Evolutionary conservation across 441 rosid genomes (phyloP).

Genomic region (Biscutella laevigata): DNA sequence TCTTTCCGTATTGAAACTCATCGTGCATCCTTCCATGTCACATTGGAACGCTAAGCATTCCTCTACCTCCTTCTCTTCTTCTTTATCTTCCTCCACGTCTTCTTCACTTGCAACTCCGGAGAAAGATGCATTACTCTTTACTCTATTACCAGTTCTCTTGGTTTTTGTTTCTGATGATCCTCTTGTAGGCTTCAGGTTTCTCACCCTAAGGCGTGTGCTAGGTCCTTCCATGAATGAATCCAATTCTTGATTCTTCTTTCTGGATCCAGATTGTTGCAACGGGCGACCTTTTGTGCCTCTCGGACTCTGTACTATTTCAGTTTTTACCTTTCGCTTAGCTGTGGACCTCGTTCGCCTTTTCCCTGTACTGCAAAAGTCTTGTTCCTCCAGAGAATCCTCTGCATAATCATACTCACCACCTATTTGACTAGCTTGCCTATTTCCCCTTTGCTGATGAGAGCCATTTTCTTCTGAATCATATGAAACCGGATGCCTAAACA

Average conservation of each 20-base stretch:
- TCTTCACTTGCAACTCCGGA: constrained; percentile 34
- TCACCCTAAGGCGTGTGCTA: constrained; percentile 72
- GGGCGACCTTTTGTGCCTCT: constrained; percentile 22
- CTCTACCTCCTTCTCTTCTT: constrained; percentile 32
- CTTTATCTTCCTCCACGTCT: constrained; percentile 34
- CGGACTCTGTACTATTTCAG: constrained; percentile 23
- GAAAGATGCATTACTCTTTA: constrained; percentile 29
- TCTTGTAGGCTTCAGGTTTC: constrained; percentile 43
- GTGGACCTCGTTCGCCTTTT: constrained; percentile 34
- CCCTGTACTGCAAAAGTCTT: constrained; percentile 28
- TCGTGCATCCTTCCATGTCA: constrained; percentile 86
- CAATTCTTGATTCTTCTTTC: constrained; percentile 38
- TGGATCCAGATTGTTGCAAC: constrained; percentile 24
- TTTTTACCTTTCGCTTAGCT: constrained; percentile 35
- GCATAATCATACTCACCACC: constrained; percentile 40
- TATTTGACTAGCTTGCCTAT: constrained; percentile 25
- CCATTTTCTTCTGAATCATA: constrained; percentile 37
- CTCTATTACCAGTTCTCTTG: constrained; percentile 46
- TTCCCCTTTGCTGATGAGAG: constrained; percentile 23
- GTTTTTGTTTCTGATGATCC: constrained; percentile 34
- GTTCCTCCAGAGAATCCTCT: constrained; percentile 31
- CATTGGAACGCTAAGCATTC: constrained; percentile 43
- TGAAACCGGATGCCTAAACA: constrained; percentile 31
- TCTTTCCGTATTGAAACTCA: constrained; percentile 70
- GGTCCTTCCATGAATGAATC: constrained; percentile 57